Base-by-base conservation (phyloP, 2,329 filamentous ascomycete genomes). In the Graphilbum sp. region DNA sequence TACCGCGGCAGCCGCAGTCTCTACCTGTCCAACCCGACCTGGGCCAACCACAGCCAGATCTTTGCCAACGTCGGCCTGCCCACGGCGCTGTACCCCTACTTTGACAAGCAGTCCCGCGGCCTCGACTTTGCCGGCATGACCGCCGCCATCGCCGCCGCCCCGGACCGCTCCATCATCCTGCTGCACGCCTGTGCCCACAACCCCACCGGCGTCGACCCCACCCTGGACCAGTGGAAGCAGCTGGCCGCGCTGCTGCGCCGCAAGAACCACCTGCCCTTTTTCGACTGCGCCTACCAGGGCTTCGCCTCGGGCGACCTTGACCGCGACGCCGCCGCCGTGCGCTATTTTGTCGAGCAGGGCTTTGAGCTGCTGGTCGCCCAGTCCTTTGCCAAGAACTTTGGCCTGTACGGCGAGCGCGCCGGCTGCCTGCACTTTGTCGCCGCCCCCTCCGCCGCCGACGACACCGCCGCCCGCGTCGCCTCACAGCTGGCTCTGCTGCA, bases 11-110 rank as follows among this genome's bases (percentile, higher is more conserved):
- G 69, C 62, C 79, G 73, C 48, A 74, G 77, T 42, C 74, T 92
- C 61, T 95, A 94, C 69, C 69, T 96, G 58, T 94, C 86, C 52
- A 82, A 81, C 59, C 90, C 90, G 38, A 98, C 90, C 44, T 98
- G 90, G 90, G 86, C 82, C 49, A 98, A 98, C 66, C 90, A 98
- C 75, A 79, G 92, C 65, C 90, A 96, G 61, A 95, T 98, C 68
- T 94, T 98, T 66, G 73, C 68, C 60, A 96, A 96, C 55, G 86
- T 95, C 54, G 69, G 72, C 50, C 67, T 96, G 23, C 64, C 74
- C 25, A 73, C 85, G 50, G 78, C 78, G 49, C 74, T 74, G 47
- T 98, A 98, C 64, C 90, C 88, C 36, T 98, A 98, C 69, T 98
- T 94, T 65, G 79, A 77, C 58, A 75, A 84, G 56, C 57, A 81